Evolutionary conservation across 1,284 basidiomycete genomes (phyloP), one percentile per base, ranked within the genome.

Genomic region (Malassezia yamatoensis): DNA sequence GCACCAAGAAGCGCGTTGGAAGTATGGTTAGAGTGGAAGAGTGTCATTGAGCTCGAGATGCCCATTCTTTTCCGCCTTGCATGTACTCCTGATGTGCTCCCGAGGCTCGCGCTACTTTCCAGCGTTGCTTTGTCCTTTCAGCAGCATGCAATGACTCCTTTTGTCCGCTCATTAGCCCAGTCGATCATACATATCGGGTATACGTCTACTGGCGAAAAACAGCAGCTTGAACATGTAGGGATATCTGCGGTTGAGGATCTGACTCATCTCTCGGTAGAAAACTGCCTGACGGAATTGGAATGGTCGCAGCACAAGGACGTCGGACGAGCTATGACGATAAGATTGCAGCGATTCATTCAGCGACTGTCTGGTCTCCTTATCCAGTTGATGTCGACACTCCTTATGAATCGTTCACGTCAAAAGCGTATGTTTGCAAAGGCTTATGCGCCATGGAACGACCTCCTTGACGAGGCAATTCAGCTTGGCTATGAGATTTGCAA

Each of bases 401-500:
- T 21, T 2, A 34, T 41, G 40, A 58, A 58, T 18, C 55, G 51
- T 15, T 24, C 50, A 20, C 44, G 55, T n/a, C 50, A 58, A 35
- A 53, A 49, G n/a, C 55, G 55, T n/a, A 3, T 12, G 1, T 39
- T 58, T 34, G 39, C 49, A 29, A 58, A 58, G 44, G 50, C 45
- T 12, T 58, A 49, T 38, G 10, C 40, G 4, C 12, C 37, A 10
- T 58, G 55, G 55, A 46, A 44, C 16, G 51, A 53, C 44, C 35
- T 58, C 15, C 32, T 44, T 4, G 55, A 58, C 36, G 45, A 43
- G 13, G 48, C 37, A 1, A 4, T 6, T 10, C 21, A 12, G 6
- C 36, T 49, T 21, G 48, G 24, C 13, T 2, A 4, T 11, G 49
- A 41, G 8, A 5, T 51, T 12, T 33, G 7, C 6, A 15, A 5